Conservation (phyloP, 495 filamentous ascomycete species). For the Neurospora sp. region DNA sequence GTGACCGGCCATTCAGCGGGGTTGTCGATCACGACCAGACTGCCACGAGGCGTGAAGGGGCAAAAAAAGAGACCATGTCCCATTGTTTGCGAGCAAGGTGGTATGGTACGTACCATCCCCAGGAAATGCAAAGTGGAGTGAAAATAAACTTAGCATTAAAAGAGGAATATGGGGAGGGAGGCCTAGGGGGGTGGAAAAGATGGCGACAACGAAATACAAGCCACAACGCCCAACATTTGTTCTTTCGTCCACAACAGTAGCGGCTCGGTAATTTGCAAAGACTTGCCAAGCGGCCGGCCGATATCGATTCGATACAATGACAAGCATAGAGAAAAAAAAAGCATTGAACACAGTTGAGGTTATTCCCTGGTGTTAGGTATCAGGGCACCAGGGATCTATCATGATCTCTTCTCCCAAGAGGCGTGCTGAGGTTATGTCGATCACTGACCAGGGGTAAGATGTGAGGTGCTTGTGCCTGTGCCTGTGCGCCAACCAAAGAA, state of each 20-base stretch:
- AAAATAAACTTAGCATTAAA: background rate
- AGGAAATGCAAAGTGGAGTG: background rate
- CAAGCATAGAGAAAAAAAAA: background rate
- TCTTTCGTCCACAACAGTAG: background rate
- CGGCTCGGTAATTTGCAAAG: conserved; percentile 19
- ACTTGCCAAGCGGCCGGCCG: conserved; percentile 18
- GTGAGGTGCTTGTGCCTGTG: background rate
- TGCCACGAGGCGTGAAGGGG: background rate
- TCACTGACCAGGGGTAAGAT: background rate
- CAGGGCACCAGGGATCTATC: background rate
- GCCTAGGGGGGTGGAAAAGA: background rate
- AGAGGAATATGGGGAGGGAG: background rate
- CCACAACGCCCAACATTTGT: background rate
- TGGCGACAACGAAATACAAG: background rate
- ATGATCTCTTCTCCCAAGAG: background rate
- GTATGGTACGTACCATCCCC: background rate
- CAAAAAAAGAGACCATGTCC: background rate
- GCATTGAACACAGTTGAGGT: background rate
- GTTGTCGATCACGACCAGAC: background rate
- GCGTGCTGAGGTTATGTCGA: background rate
- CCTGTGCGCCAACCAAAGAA: background rate
- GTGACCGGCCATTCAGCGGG: background rate
- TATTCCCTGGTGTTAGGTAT: background rate
- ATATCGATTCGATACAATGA: conserved; percentile 3
- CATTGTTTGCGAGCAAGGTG: background rate